Evolutionary conservation across 768 basidiomycete genomes (phyloP).

Genomic region (Rhodotorula babjevae): DNA sequence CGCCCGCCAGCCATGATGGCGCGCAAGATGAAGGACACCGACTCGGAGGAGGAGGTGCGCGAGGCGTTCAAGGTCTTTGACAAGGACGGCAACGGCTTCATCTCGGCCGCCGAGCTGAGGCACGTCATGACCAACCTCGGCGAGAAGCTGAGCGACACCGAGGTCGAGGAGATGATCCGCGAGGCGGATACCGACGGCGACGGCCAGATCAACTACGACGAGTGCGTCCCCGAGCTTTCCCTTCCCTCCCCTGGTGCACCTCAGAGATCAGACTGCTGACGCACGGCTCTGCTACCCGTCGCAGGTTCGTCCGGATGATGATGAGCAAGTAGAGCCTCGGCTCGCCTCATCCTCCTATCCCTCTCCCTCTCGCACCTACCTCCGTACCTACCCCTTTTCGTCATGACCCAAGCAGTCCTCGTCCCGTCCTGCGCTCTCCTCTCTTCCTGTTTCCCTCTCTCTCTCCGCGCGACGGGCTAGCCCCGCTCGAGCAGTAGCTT

Average conservation of each 20-base stretch:
- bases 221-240: conserved; percentile 50
- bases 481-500: too few species aligned
- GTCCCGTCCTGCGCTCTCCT: not conserved
- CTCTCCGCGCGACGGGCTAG: too few species aligned
- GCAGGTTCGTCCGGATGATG: not conserved
- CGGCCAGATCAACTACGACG: conserved; percentile 86
- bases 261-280: too few species aligned
- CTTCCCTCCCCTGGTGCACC: not conserved
- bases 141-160: conserved; percentile 77
- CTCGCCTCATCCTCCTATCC: too few species aligned
- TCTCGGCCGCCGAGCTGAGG: conserved; percentile 76
- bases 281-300: too few species aligned
- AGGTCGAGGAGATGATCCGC: conserved; percentile 95
- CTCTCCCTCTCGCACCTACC: too few species aligned
- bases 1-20: conserved; percentile 46
- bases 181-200: conserved; percentile 95
- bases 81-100: conserved; percentile 79
- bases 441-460: not conserved
- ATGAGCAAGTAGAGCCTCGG: not conserved
- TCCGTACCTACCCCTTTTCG: not conserved
- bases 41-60: conserved; percentile 88
- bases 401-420: not conserved
- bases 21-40: conserved; percentile 82
- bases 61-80: conserved; percentile 98
- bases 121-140: conserved; percentile 89